Evolutionary conservation across 2,329 filamentous ascomycete genomes (phyloP).

Genomic region (Cladosporium cucumerinum): DNA sequence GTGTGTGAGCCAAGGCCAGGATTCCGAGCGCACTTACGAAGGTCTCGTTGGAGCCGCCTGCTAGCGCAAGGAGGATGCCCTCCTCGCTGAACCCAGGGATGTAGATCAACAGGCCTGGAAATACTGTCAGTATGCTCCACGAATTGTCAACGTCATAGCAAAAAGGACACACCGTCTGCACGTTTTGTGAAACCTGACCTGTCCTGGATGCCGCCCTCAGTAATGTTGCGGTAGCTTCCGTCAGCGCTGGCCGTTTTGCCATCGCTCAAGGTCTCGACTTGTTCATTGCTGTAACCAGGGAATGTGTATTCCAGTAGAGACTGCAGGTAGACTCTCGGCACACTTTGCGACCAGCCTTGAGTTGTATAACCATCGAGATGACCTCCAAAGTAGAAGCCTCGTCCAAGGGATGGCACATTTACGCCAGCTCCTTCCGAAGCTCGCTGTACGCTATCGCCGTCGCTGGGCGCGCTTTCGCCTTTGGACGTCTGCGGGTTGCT

Average conservation of each 20-base stretch:
- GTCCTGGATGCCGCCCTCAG: conserved; percentile 65
- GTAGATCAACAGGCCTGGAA: conserved; percentile 59
- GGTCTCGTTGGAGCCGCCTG: conserved; percentile 65
- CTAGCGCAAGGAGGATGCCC: conserved; percentile 73
- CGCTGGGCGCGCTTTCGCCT: conserved; percentile 60
- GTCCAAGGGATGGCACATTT: conserved; percentile 64
- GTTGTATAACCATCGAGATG: conserved; percentile 65
- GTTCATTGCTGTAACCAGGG: conserved; percentile 64
- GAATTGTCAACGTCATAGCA: neutral
- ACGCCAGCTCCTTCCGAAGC: conserved; percentile 71
- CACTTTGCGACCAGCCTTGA: conserved; percentile 64
- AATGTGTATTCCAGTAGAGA: conserved; percentile 74
- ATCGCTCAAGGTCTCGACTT: conserved; percentile 54
- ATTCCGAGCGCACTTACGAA: conserved; percentile 51
- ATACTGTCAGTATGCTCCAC: neutral
- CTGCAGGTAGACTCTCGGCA: conserved; percentile 65
- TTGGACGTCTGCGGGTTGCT: conserved; percentile 58
- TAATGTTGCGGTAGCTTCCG: conserved; percentile 71
- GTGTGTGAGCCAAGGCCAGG: neutral
- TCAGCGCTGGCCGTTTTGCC: conserved; percentile 56
- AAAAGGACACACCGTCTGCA: conserved; percentile 53
- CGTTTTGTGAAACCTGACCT: conserved; percentile 66
- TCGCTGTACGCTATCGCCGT: conserved; percentile 58
- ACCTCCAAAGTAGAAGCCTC: conserved; percentile 76
- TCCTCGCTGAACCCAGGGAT: conserved; percentile 72